Conservation (phyloP, 1,284 basidiomycete genomes). For the Sanguinoderma infundibulare region DNA sequence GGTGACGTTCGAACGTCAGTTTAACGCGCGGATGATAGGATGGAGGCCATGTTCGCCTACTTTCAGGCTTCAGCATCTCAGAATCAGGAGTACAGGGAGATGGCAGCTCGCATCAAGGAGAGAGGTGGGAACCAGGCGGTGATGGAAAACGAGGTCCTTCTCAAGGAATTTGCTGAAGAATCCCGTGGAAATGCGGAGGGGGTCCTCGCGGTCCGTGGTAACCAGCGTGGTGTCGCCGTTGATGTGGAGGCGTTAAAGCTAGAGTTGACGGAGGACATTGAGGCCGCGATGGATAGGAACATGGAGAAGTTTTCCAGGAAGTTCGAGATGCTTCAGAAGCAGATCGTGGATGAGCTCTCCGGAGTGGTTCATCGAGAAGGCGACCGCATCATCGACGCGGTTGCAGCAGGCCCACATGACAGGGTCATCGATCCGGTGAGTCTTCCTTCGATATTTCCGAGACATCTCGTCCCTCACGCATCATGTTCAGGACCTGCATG, state of each 20-base stretch:
- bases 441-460: background rate
- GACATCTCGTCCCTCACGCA: background rate
- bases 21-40: constrained; percentile 31
- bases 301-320: constrained; percentile 9
- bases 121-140: constrained; percentile 12
- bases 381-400: constrained; percentile 32
- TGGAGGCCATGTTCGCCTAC: constrained; percentile 15
- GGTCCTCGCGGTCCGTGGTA: background rate
- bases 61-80: constrained; percentile 19
- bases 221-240: constrained; percentile 1
- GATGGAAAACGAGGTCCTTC: constrained; percentile 20
- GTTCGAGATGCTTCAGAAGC: constrained; percentile 16
- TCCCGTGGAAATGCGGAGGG: constrained; percentile 25
- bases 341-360: constrained; percentile 29
- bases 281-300: constrained; percentile 3
- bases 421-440: constrained; percentile 32
- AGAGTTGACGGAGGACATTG: constrained; percentile 7
- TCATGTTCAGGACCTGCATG: constrained; percentile 20
- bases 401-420: constrained; percentile 33
- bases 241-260: background rate
- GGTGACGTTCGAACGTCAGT: background rate
- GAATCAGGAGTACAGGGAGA: constrained; percentile 16
- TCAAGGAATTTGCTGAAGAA: constrained; percentile 29
- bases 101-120: constrained; percentile 13
- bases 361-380: constrained; percentile 26